Conservation (phyloP, 164 flowering plant species). For the Hamamelis virginiana region DNA sequence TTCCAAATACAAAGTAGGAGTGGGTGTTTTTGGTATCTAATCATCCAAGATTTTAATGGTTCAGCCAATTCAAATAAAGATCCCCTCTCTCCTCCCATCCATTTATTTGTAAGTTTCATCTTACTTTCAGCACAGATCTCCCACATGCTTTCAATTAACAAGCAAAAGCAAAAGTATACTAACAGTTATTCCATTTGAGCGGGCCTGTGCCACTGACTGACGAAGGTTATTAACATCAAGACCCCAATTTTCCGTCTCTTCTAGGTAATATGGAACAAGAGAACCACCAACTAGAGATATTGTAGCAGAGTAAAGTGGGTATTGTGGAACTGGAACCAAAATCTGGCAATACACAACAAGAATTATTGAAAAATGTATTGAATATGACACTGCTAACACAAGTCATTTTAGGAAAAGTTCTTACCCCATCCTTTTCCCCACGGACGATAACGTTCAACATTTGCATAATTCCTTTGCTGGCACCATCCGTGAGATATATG, state of each 20-base stretch:
- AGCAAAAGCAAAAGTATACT: slow-evolving; percentile 30
- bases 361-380: not conserved
- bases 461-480: slow-evolving; percentile 99
- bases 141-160: not conserved
- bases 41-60: not conserved
- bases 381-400: not conserved
- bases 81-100: not conserved
- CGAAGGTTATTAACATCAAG: slow-evolving; percentile 79
- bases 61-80: not conserved
- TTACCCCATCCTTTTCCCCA: slow-evolving; percentile 84
- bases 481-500: slow-evolving; percentile 96
- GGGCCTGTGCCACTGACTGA: slow-evolving; percentile 71
- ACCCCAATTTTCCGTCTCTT: slow-evolving; percentile 98
- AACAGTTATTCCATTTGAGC: slow-evolving; percentile 76
- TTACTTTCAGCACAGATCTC: not conserved
- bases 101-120: not conserved
- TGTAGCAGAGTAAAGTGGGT: slow-evolving; percentile 98
- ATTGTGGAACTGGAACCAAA: slow-evolving; percentile 97
- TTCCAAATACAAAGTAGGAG: not conserved
- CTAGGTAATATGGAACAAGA: slow-evolving; percentile 94
- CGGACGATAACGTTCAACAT: slow-evolving; percentile 76
- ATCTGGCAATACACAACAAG: slow-evolving; percentile 47
- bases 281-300: slow-evolving; percentile 84
- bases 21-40: not conserved
- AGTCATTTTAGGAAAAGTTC: slow-evolving; percentile 5